phyloP scores from a whole-genome alignment of 2,329 filamentous ascomycete species.

The Trichophyton equinum region DNA sequence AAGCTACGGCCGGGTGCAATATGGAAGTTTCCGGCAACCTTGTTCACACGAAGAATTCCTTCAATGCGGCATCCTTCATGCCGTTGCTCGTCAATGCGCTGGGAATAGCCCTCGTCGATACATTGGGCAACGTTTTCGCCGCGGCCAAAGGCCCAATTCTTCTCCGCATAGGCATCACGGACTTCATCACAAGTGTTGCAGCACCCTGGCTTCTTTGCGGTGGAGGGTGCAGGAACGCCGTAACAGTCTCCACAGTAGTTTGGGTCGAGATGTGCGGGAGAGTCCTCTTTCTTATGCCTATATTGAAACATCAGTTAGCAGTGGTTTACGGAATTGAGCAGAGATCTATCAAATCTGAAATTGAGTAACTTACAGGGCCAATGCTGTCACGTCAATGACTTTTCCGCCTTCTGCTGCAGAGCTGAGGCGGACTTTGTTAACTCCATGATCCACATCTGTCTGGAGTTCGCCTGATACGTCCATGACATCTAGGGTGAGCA shows the following conservation, averaged over 20 bases:
- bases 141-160: slow-evolving; percentile 86
- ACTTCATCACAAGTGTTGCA: slow-evolving; percentile 98
- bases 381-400: slow-evolving; percentile 56
- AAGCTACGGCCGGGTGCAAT: slow-evolving; percentile 92
- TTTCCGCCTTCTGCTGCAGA: slow-evolving; percentile 60
- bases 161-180: slow-evolving; percentile 77
- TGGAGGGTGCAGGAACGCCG: slow-evolving; percentile 61
- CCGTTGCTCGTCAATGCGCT: slow-evolving; percentile 75
- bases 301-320: not conserved
- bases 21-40: slow-evolving; percentile 97
- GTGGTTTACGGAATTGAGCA: not conserved
- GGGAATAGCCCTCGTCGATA: slow-evolving; percentile 81
- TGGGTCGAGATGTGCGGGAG: slow-evolving; percentile 69
- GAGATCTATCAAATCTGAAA: not conserved
- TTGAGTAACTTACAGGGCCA: slow-evolving; percentile 48
- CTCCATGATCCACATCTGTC: slow-evolving; percentile 80
- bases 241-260: slow-evolving; percentile 91
- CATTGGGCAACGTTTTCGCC: slow-evolving; percentile 93
- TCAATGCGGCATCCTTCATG: slow-evolving; percentile 91
- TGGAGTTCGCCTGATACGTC: slow-evolving; percentile 96
- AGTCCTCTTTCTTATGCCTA: slow-evolving; percentile 55
- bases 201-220: slow-evolving; percentile 69
- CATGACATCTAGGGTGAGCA: slow-evolving; percentile 96
- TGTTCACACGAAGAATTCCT: slow-evolving; percentile 86
- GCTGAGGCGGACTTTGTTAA: slow-evolving; percentile 76